Evolutionary conservation across 331 rosid species (phyloP).

Genomic region (Pyrus hybrid): DNA sequence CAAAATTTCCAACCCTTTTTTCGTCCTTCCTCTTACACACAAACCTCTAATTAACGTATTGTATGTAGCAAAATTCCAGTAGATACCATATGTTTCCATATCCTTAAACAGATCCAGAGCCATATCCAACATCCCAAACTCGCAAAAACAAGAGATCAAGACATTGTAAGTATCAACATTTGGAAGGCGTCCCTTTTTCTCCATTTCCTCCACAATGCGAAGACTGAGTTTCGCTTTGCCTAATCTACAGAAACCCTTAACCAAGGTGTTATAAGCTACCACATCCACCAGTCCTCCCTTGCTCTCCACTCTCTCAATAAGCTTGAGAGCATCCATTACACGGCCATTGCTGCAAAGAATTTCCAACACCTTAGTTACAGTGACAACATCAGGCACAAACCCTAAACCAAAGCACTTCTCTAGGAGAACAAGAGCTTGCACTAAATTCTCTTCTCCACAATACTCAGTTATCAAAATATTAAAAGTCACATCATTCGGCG

Average conservation of each 20-base stretch:
- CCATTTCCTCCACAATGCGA: slow-evolving; percentile 64
- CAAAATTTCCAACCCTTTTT: slow-evolving; percentile 48
- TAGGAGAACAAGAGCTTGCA: slow-evolving; percentile 60
- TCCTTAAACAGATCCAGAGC: slow-evolving; percentile 69
- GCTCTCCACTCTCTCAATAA: slow-evolving; percentile 56
- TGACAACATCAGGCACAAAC: slow-evolving; percentile 52
- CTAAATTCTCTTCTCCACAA: slow-evolving; percentile 52
- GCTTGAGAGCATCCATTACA: slow-evolving; percentile 48
- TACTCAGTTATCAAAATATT: slow-evolving; percentile 56
- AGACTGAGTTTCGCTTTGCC: slow-evolving; percentile 54
- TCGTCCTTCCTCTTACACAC: slow-evolving; percentile 49
- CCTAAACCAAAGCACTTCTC: slow-evolving; percentile 60
- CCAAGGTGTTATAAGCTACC: slow-evolving; percentile 66
- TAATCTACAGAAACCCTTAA: slow-evolving; percentile 45
- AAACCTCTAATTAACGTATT: slow-evolving; percentile 52
- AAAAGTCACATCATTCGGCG: slow-evolving; percentile 54
- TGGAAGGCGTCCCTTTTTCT: slow-evolving; percentile 61
- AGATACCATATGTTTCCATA: slow-evolving; percentile 62
- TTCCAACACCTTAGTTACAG: slow-evolving; percentile 55
- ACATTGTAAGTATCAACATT: slow-evolving; percentile 58
- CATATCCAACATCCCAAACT: slow-evolving; percentile 38
- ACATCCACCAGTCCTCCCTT: slow-evolving; percentile 52
- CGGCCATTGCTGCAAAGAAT: slow-evolving; percentile 46
- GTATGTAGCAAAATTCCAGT: slow-evolving; percentile 43
- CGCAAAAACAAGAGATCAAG: slow-evolving; percentile 48